phyloP scores from a whole-genome alignment of 768 basidiomycete genomes.

The Amanita thiersii region DNA sequence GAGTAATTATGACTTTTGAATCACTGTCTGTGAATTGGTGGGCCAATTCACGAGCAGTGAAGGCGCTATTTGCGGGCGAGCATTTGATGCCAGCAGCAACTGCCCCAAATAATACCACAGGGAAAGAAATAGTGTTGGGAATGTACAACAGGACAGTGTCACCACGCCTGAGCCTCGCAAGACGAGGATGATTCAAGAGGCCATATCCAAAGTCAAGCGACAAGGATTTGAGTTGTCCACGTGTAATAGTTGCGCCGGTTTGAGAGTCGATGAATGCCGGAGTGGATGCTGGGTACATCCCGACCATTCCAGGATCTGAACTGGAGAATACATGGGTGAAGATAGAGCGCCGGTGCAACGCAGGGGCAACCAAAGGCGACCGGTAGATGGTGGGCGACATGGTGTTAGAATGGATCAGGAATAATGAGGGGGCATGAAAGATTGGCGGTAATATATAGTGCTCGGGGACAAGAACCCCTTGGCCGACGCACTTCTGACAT shows the following conservation, averaged over 20 bases:
- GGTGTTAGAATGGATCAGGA: too few species aligned
- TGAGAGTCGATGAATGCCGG: conserved; percentile 49
- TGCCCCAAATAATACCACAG: conserved; percentile 31
- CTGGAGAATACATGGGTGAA: not conserved
- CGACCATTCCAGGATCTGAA: conserved; percentile 15
- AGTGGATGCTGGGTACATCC: conserved; percentile 22
- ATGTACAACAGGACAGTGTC: conserved; percentile 43
- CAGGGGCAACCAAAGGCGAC: not conserved
- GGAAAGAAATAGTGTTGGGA: conserved; percentile 47
- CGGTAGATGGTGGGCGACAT: not conserved
- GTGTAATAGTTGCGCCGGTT: conserved; percentile 37
- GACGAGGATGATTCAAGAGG: conserved; percentile 4
- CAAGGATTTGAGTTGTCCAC: conserved; percentile 33
- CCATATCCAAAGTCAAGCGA: conserved; percentile 32
- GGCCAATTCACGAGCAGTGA: conserved; percentile 42
- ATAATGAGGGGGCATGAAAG: too few species aligned
- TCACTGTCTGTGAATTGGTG: conserved; percentile 48
- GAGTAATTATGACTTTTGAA: conserved; percentile 5
- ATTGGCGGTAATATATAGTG: too few species aligned
- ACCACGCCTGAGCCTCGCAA: conserved; percentile 30
- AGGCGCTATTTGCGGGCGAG: conserved; percentile 48
- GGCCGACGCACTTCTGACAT: too few species aligned
- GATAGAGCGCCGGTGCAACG: not conserved
- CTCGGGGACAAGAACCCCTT: too few species aligned
- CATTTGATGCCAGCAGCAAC: conserved; percentile 43